Evolutionary conservation across 2,329 filamentous ascomycete species (phyloP).

Genomic region (Fusarium azukiicola): DNA sequence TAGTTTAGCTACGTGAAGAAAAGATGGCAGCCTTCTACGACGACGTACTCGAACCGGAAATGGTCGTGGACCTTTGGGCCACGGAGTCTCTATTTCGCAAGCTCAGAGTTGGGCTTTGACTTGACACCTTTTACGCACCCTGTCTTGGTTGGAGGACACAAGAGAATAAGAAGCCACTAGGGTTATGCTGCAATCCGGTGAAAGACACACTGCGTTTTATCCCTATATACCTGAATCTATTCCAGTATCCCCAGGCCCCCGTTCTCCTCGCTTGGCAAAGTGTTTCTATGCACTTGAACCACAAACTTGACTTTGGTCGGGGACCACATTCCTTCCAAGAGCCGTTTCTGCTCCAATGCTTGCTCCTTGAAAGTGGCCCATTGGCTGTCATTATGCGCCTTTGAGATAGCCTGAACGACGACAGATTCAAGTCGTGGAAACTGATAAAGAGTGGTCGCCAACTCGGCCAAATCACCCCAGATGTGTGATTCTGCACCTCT

Average conservation of each 20-base stretch:
- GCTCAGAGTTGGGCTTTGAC: too few relatives aligned
- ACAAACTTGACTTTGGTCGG: neutral
- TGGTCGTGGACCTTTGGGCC: too few relatives aligned
- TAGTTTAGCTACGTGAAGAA: neutral
- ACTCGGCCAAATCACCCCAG: conserved; percentile 15
- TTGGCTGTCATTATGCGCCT: neutral
- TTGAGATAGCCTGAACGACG: conserved; percentile 6
- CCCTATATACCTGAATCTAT: neutral
- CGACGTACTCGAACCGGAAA: neutral
- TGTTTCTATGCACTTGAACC: neutral
- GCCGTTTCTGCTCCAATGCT: neutral
- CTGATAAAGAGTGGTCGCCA: neutral
- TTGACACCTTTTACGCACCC: too few relatives aligned
- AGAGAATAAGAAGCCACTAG: too few relatives aligned
- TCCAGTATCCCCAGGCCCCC: neutral
- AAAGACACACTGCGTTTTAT: neutral
- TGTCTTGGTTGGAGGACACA: too few relatives aligned
- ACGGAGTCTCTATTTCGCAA: too few relatives aligned
- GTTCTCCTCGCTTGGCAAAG: neutral
- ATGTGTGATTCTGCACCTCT: conserved; percentile 14
- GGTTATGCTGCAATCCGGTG: too few relatives aligned
- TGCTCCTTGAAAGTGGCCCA: conserved; percentile 7
- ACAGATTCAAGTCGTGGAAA: conserved; percentile 2
- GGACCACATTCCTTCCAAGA: neutral
- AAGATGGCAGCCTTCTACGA: neutral